Evolutionary conservation across 2,329 filamentous ascomycete genomes (phyloP), one percentile per base, ranked within the genome.

Genomic region (Mycosphaerella arachidis): DNA sequence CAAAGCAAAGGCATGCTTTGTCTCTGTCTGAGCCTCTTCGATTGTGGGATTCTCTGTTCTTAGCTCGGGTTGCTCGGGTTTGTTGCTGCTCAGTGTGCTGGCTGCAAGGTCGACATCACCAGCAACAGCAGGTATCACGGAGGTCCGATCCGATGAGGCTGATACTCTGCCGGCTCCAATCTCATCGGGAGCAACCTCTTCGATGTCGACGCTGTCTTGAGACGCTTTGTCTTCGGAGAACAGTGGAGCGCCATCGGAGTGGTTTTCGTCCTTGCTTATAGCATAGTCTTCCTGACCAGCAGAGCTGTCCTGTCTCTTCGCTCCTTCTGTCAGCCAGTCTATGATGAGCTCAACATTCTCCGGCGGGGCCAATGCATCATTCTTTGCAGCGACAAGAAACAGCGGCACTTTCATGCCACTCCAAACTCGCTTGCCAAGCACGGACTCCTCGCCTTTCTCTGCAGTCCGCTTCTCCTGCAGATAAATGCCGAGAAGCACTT

Each of bases 381-480:
- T 81, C 68, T 90, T 87, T 24, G 90, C 93, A 13, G 85, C 90
- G 50, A 96, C 82, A 1, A 97, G 81, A 63, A 90, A 89, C 2
- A 96, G 80, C 0, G 93, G 92, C 1, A 90, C 78, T 18, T 85
- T 75, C 13, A 97, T 78, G 7, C 84, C 85, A 27, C 81, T 79
- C 94, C 94, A 97, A 0, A 86, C 77, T 6, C 87, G 81, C 63
- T 82, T 74, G 0, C 88, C 87, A 1, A 91, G 87, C 8, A 95
- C 73, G 0, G 90, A 90, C 12, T 61, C 56, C 7, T 65, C 59
- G 18, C 61, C 59, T 20, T 52, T 55, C 12, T 57, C n/a, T 27
- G 56, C 52, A 18, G 51, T 55, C 16, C 46, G 35, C 20, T 29
- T 61, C 55, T 62, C 60, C 53, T 56, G 59, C 13, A 37, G 46